Evolutionary conservation across 106 monocot species (phyloP).

Genomic region (Dendrobium nobile): DNA sequence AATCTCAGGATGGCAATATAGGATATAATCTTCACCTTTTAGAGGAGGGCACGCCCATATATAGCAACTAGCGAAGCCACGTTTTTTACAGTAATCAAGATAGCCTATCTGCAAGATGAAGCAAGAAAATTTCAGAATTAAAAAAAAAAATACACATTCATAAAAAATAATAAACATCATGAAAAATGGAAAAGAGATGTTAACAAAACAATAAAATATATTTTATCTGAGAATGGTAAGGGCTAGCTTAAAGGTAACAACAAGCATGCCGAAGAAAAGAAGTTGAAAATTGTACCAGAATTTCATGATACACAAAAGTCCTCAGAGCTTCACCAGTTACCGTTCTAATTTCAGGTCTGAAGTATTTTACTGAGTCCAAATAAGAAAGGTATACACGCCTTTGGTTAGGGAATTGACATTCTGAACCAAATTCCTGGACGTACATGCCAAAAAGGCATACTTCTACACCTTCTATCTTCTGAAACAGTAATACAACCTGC

Average conservation of each 20-base stretch:
- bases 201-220: not conserved
- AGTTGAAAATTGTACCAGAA: conserved; percentile 60
- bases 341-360: conserved; percentile 89
- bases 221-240: not conserved
- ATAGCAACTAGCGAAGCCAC: conserved; percentile 97
- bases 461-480: conserved; percentile 99
- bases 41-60: conserved; percentile 99
- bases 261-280: not conserved
- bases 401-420: conserved; percentile 86
- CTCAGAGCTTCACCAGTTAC: conserved; percentile 88
- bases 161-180: not conserved
- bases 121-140: conserved; percentile 1
- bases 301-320: conserved; percentile 98
- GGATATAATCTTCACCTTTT: conserved; percentile 98
- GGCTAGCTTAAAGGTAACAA: not conserved
- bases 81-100: conserved; percentile 95
- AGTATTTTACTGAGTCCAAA: conserved; percentile 98
- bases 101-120: conserved; percentile 75
- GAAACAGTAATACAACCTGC: conserved; percentile 91
- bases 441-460: conserved; percentile 99
- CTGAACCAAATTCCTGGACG: conserved; percentile 98
- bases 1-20: conserved; percentile 99
- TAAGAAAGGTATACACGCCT: conserved; percentile 96
- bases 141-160: not conserved
- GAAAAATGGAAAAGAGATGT: not conserved